phyloP scores from a whole-genome alignment of 192 early-diverging fungal species.

The Lobosporangium transversale region DNA sequence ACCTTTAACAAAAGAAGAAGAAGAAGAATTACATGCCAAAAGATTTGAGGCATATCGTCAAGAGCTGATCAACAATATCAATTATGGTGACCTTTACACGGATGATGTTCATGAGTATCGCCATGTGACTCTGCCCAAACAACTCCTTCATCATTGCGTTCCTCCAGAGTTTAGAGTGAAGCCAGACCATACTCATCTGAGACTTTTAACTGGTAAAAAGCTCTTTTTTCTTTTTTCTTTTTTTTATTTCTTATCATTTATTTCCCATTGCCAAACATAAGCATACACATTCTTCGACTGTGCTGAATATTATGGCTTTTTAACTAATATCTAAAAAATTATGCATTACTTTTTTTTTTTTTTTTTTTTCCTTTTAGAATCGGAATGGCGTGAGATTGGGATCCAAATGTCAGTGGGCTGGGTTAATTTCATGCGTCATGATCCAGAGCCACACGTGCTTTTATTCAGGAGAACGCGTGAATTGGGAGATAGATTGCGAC shows the following conservation, averaged over 20 bases:
- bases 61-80: background rate
- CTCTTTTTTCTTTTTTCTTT: background rate
- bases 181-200: background rate
- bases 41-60: background rate
- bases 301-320: too few species aligned
- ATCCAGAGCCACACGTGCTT: constrained; percentile 45
- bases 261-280: background rate
- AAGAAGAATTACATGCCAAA: background rate
- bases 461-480: constrained; percentile 26
- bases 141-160: constrained; percentile 9
- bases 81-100: constrained; percentile 18
- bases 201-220: constrained; percentile 24
- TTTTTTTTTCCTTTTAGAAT: constrained; percentile 7
- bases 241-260: background rate
- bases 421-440: constrained; percentile 33
- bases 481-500: background rate
- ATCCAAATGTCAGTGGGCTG: constrained; percentile 33
- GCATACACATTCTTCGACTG: background rate
- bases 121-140: constrained; percentile 34
- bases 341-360: background rate
- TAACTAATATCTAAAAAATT: too few species aligned
- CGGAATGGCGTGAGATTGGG: constrained; percentile 26
- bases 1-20: constrained; percentile 3
- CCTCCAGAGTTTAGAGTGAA: background rate
- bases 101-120: constrained; percentile 38